phyloP scores from a whole-genome alignment of 2,329 filamentous ascomycete species.

The Diaporthe amygdali region DNA sequence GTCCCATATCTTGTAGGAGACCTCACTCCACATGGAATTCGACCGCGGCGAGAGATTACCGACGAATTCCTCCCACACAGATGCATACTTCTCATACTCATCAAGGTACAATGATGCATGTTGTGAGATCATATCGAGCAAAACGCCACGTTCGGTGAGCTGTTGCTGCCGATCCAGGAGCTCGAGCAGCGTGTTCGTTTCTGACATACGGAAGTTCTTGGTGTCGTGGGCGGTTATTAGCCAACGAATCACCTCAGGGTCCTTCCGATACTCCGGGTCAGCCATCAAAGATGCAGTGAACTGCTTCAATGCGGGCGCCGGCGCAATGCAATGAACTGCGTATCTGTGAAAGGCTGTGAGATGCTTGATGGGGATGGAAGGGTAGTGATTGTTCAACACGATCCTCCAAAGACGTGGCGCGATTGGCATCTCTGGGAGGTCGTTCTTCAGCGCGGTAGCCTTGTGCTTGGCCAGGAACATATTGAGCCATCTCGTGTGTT shows the following conservation, averaged over 20 bases:
- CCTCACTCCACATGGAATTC: neutral
- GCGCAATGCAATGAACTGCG: neutral
- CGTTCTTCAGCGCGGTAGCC: neutral
- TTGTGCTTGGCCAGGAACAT: constrained; percentile 14
- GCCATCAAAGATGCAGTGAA: neutral
- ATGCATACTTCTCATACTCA: neutral
- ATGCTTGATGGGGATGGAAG: neutral
- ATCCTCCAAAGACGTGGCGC: neutral
- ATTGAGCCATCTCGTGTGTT: constrained; percentile 9
- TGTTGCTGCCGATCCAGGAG: neutral
- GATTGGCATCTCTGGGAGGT: neutral
- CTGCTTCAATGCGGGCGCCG: neutral
- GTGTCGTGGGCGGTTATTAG: neutral
- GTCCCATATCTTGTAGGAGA: neutral
- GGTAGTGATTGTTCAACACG: neutral
- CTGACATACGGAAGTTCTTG: neutral
- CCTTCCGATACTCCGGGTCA: neutral
- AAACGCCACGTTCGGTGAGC: neutral
- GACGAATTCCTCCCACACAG: neutral
- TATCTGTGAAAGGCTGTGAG: constrained; percentile 3
- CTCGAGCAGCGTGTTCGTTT: neutral
- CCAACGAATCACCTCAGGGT: constrained; percentile 8
- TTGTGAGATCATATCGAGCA: neutral
- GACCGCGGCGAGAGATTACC: neutral
- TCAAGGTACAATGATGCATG: constrained; percentile 5